Evolutionary conservation across 805 yeast genomes (phyloP), one percentile per base, ranked within the genome.

Genomic region (Candida stauntonica): DNA sequence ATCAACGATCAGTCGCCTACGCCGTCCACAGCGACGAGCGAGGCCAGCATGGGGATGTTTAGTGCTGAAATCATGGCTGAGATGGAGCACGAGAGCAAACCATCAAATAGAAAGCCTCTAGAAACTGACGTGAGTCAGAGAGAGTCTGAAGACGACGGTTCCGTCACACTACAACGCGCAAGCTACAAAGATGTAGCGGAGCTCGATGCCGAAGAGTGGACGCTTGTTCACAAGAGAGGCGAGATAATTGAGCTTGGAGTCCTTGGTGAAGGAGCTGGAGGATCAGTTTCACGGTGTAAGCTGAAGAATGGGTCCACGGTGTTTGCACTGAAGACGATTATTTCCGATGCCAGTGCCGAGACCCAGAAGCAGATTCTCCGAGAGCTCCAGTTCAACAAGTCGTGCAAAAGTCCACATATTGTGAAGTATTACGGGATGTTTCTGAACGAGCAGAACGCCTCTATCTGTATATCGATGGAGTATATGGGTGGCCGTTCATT

Each of bases 391-490:
- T 89, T 86, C 62, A 91, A 91, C 60, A 73, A 86, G 48, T 72
- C 81, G 28, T 91, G 95, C 58, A 70, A 77, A 51, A 82, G 91
- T 28, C 86, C 87, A 3, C 82, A 78, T 56, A 93, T 93, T 45
- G 98, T 91, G 18, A 75, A 79, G 58, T 93, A 93, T 60, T 91
- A 86, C 59, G 99, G 99, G 7, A 88, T 96, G 46, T 93, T 86
- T 55, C 68, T 86, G 47, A 80, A 84, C 51, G 86, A 81, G 52
- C 73, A 74, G 41, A 78, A 74, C 44, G 84, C 88, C 20, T 77
- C 88, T 54, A 88, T 93, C 29, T 88, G 86, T 50, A 93, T 93
- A 20, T 87, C 96, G 33, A 93, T 93, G 98, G 99, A 93, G 61
- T 93, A 77, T 60, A 93, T 95, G 88, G 96, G 88, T 18, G 98